Evolutionary conservation across 2,329 filamentous ascomycete species (phyloP).

Genomic region (Trichoderma koningiopsis): DNA sequence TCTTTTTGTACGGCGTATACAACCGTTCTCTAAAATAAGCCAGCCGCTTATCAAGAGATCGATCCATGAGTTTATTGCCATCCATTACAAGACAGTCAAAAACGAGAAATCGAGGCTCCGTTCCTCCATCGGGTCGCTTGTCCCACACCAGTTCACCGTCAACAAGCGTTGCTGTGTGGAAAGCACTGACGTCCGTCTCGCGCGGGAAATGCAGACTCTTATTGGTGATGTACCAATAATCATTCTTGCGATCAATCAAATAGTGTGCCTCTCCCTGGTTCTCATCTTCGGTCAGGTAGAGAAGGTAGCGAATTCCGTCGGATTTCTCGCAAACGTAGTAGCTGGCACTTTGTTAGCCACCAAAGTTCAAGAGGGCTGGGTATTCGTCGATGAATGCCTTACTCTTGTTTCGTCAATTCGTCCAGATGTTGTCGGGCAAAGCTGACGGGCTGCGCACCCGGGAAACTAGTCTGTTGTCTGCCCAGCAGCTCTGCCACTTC

Average conservation of each 20-base stretch:
- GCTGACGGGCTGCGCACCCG: slow-evolving; percentile 91
- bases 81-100: slow-evolving; percentile 92
- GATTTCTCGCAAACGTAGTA: slow-evolving; percentile 99
- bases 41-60: slow-evolving; percentile 83
- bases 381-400: slow-evolving; percentile 32
- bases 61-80: slow-evolving; percentile 71
- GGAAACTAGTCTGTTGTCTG: slow-evolving; percentile 70
- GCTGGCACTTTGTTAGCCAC: slow-evolving; percentile 42
- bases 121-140: slow-evolving; percentile 64
- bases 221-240: slow-evolving; percentile 82
- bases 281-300: slow-evolving; percentile 77
- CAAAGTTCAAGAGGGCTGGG: background rate
- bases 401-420: slow-evolving; percentile 81
- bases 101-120: slow-evolving; percentile 80
- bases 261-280: slow-evolving; percentile 72
- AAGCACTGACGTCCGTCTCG: slow-evolving; percentile 63
- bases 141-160: slow-evolving; percentile 95
- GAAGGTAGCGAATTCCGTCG: slow-evolving; percentile 91
- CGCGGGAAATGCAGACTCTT: slow-evolving; percentile 78
- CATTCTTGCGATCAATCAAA: slow-evolving; percentile 96
- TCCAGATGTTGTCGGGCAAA: slow-evolving; percentile 80
- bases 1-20: slow-evolving; percentile 67
- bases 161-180: slow-evolving; percentile 79
- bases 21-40: slow-evolving; percentile 82
- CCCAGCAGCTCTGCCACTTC: slow-evolving; percentile 77